A percentile compares a stretch with the other conserved stretches of the same genome.
Conservation (phyloP, 805 yeast species). For the Pichia californica region DNA sequence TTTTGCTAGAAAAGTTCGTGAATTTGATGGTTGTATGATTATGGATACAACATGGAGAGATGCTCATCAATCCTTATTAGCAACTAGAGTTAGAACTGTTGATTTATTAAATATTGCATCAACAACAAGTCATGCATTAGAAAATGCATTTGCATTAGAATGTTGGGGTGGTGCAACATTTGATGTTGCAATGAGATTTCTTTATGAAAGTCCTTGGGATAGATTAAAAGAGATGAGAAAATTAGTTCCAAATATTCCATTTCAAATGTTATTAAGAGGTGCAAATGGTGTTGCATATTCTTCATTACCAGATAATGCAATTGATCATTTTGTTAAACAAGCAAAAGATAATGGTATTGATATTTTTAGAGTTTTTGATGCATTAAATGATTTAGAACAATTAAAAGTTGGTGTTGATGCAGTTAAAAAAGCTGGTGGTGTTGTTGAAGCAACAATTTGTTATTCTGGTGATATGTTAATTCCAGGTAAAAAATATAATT, state of each 20-base stretch:
- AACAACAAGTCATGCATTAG: constrained; percentile 82
- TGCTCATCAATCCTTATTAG: constrained; percentile 96
- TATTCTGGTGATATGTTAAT: constrained; percentile 98
- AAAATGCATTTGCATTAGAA: constrained; percentile 91
- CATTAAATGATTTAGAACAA: constrained; percentile 94
- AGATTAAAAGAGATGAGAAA: constrained; percentile 82
- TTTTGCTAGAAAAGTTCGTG: constrained; percentile 84
- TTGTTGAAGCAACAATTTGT: constrained; percentile 96
- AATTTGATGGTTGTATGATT: constrained; percentile 76
- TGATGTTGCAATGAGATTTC: constrained; percentile 97
- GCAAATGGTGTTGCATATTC: constrained; percentile 99
- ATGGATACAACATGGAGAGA: constrained; percentile 99
- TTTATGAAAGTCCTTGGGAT: constrained; percentile 98
- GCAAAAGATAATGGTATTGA: constrained; percentile 97
- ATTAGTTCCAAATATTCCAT: constrained; percentile 95
- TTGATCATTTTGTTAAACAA: constrained; percentile 91
- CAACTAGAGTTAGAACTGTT: constrained; percentile 94
- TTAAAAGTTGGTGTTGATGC: constrained; percentile 97
- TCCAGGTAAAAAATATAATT: constrained; percentile 92
- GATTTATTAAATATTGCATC: constrained; percentile 91
- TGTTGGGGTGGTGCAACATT: constrained; percentile 99
- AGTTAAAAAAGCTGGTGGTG: constrained; percentile 97
- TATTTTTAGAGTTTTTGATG: constrained; percentile 96
- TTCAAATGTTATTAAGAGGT: constrained; percentile 98
- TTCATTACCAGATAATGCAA: constrained; percentile 96